These are phyloP conservation scores for Trapa bicornis DNA, from an alignment of 345 rosid genomes.

Conservation along the genomic window DNA sequence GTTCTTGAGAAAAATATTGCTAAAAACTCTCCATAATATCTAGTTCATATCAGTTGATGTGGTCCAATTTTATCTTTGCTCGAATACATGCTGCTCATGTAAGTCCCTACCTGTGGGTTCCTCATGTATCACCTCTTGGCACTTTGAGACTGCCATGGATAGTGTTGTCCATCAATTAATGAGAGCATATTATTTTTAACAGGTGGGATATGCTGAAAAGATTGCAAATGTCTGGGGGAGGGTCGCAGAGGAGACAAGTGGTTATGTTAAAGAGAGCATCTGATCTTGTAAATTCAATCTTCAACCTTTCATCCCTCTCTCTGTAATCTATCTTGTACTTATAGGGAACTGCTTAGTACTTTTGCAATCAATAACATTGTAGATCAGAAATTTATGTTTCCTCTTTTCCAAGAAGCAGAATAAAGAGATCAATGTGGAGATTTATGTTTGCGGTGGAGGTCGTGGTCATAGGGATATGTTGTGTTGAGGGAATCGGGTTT, in stretches of 20 bases:
- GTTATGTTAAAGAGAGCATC: constrained; percentile 44
- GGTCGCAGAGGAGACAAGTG: constrained; percentile 81
- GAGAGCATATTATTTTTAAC: constrained; percentile 8
- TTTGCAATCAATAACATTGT: not conserved
- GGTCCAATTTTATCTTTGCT: not conserved
- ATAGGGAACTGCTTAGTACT: constrained; percentile 13
- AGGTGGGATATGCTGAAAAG: constrained; percentile 97
- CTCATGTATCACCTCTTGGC: not conserved
- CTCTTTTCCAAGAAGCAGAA: not conserved
- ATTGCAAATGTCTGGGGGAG: constrained; percentile 78
- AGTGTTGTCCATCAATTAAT: not conserved
- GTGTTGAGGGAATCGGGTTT: not conserved
- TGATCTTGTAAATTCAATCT: constrained; percentile 31
- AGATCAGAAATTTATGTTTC: constrained; percentile 1
- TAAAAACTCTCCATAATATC: not conserved
- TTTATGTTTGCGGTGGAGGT: not conserved
- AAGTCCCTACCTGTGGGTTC: not conserved
- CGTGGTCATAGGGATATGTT: not conserved
- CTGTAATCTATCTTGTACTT: constrained; percentile 7
- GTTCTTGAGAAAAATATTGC: too few relatives aligned
- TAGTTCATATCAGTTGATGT: not conserved
- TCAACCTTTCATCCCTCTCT: constrained; percentile 4
- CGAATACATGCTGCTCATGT: not conserved
- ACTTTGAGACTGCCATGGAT: not conserved
- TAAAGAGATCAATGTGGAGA: not conserved